A percentile compares a stretch with the other conserved stretches of the same genome.
phyloP scores from a whole-genome alignment of 1,284 basidiomycete species.

The Papiliotrema nemorosa region DNA sequence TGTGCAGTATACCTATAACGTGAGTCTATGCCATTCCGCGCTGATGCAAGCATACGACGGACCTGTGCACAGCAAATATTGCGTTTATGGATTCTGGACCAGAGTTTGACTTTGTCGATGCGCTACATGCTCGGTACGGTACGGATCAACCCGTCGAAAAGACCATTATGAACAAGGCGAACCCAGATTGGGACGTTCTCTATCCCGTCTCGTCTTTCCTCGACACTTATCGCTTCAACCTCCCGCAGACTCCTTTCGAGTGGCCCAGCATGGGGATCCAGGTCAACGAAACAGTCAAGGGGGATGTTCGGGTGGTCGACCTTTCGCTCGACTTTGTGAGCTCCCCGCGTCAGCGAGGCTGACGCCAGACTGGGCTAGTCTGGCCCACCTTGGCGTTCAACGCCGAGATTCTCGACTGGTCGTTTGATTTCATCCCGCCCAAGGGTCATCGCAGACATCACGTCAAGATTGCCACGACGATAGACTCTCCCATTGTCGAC shows the following conservation, averaged over 20 bases:
- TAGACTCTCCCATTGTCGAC: conserved; percentile 33
- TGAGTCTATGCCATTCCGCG: conserved; percentile 47
- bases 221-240: conserved; percentile 37
- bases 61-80: conserved; percentile 73
- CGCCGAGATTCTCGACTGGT: conserved; percentile 85
- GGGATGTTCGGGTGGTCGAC: conserved; percentile 62
- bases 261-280: conserved; percentile 33
- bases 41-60: conserved; percentile 60
- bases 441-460: conserved; percentile 74
- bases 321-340: conserved; percentile 75
- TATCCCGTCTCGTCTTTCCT: conserved; percentile 70
- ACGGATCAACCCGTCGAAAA: conserved; percentile 25
- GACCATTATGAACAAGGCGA: conserved; percentile 39
- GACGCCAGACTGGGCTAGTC: conserved; percentile 29
- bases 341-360: conserved; percentile 6
- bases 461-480: conserved; percentile 61
- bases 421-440: conserved; percentile 70
- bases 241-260: conserved; percentile 46
- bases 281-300: conserved; percentile 45
- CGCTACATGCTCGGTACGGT: conserved; percentile 62
- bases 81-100: conserved; percentile 81
- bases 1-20: conserved; percentile 83
- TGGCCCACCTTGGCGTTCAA: conserved; percentile 79
- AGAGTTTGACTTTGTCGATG: conserved; percentile 33
- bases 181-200: conserved; percentile 73